These are phyloP conservation scores for Rhizophagus sp. DNA, from an alignment of 192 early-diverging fungal species.

Conservation along the genomic window DNA sequence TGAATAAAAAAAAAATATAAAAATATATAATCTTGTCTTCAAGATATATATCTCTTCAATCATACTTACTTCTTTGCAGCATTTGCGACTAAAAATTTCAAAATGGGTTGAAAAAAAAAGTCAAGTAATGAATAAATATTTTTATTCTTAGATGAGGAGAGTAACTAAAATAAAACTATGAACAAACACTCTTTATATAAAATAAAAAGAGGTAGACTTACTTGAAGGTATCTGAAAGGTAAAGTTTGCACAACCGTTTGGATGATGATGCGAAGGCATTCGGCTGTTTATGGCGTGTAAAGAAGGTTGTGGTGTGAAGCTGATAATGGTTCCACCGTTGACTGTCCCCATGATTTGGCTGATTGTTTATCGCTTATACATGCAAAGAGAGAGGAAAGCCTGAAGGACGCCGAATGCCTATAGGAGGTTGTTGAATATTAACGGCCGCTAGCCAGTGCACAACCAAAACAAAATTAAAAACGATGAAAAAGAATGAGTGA, in stretches of 20 bases:
- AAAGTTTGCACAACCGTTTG: conserved; percentile 25
- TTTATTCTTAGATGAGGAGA: not conserved
- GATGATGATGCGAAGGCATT: conserved; percentile 28
- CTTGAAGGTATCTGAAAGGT: conserved; percentile 28
- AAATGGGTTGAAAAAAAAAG: not conserved
- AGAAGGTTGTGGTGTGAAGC: conserved; percentile 31
- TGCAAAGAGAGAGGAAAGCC: conserved; percentile 25
- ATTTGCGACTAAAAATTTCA: not conserved
- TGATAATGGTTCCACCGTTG: conserved; percentile 34
- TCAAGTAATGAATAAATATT: not conserved
- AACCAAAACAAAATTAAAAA: conserved; percentile 2
- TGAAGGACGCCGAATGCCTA: conserved; percentile 29
- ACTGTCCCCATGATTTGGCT: conserved; percentile 35
- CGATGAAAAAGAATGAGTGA: not conserved
- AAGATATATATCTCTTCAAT: not conserved
- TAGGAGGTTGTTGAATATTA: conserved; percentile 5
- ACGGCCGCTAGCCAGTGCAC: not conserved
- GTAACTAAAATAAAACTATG: not conserved
- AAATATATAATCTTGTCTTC: no score
- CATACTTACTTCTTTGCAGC: conserved; percentile 20
- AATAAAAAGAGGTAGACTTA: not conserved
- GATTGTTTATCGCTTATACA: conserved; percentile 34
- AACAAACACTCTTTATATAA: not conserved
- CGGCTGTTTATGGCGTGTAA: conserved; percentile 28
- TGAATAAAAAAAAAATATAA: no score